Conservation (phyloP, 1,284 basidiomycete species). For the Trichosporon faecale region DNA sequence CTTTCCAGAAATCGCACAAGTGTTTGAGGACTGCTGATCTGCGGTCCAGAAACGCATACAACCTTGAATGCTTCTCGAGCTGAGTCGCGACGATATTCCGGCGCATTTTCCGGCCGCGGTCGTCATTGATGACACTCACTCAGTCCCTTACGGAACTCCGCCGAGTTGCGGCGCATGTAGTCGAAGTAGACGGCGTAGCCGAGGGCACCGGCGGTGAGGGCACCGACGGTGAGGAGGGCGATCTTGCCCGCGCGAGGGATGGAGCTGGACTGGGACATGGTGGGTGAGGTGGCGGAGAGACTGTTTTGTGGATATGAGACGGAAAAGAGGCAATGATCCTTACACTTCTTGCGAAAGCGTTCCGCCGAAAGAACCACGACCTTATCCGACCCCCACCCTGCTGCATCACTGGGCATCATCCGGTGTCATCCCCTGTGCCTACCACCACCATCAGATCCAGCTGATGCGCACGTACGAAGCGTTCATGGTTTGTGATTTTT, state of each 20-base stretch:
- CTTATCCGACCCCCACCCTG: conserved; percentile 10
- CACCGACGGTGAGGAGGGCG: conserved; percentile 62
- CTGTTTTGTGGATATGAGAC: neutral
- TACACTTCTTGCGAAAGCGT: neutral
- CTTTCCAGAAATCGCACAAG: neutral
- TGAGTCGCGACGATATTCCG: too few species aligned
- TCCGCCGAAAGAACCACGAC: conserved; percentile 4
- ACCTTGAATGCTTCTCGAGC: neutral
- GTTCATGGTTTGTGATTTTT: neutral
- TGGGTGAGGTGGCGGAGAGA: conserved; percentile 2
- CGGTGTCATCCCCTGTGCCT: neutral
- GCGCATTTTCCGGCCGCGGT: neutral
- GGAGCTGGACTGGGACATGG: neutral
- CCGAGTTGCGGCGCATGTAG: conserved; percentile 85
- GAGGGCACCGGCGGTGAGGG: conserved; percentile 62
- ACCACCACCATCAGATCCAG: neutral
- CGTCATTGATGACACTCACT: conserved; percentile 58
- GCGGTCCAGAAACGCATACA: neutral
- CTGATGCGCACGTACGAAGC: neutral
- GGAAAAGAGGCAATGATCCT: neutral
- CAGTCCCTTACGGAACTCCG: conserved; percentile 80
- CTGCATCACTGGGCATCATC: neutral
- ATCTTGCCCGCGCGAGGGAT: conserved; percentile 55
- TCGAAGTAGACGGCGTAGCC: conserved; percentile 92
- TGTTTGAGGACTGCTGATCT: neutral